phyloP scores from a whole-genome alignment of 257 asterid genomes.

The Primulina huaijiensis region DNA sequence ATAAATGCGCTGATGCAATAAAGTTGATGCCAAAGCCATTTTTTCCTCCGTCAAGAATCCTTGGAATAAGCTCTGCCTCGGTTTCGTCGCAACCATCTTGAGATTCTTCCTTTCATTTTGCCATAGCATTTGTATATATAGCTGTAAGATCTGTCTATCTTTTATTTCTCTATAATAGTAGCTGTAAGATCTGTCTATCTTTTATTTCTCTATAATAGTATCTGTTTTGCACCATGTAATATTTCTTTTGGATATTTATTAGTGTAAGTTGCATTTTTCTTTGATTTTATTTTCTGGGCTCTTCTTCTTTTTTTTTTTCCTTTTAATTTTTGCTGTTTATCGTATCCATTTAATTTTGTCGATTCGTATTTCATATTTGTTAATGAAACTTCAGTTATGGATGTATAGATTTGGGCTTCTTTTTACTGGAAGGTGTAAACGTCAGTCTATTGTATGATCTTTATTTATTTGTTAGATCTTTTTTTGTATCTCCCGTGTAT shows the following conservation, averaged over 20 bases:
- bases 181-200: not conserved
- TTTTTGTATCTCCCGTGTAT: not conserved
- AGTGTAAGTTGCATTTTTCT: not conserved
- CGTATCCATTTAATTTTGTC: not conserved
- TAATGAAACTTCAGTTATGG: not conserved
- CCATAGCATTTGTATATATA: not conserved
- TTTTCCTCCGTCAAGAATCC: not conserved
- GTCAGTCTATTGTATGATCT: not conserved
- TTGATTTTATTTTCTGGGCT: not conserved
- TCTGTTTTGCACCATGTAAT: not conserved
- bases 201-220: no score
- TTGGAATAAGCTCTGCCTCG: not conserved
- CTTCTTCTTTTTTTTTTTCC: not conserved
- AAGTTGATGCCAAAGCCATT: not conserved
- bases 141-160: not conserved
- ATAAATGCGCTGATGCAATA: not conserved
- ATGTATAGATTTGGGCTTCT: not conserved
- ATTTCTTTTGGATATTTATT: not conserved
- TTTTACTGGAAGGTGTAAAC: not conserved
- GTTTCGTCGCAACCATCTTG: not conserved
- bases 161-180: no score
- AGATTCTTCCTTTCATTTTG: not conserved
- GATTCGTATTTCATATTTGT: not conserved
- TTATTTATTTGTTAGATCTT: not conserved
- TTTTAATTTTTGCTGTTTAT: no score